Evolutionary conservation across 2,329 filamentous ascomycete genomes (phyloP).

Genomic region (Colletotrichum theobromicola): DNA sequence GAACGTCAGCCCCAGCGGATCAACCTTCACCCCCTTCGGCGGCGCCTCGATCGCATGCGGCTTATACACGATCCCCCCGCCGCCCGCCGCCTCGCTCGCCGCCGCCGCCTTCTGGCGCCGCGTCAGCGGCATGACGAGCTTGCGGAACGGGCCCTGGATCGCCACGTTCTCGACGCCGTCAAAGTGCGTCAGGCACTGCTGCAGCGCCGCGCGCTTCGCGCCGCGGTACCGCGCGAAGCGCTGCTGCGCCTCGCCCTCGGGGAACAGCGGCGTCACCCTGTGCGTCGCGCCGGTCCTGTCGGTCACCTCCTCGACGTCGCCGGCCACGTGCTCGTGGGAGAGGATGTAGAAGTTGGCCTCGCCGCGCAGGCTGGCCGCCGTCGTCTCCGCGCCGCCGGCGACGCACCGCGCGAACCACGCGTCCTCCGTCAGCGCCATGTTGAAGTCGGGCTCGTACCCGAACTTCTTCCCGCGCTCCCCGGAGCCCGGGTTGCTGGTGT

Average conservation of each 20-base stretch:
- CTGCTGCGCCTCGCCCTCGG: slow-evolving; percentile 25
- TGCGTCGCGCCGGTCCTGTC: background rate
- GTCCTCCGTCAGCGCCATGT: slow-evolving; percentile 40
- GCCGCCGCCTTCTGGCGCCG: slow-evolving; percentile 24
- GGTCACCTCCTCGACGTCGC: slow-evolving; percentile 19
- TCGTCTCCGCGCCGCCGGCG: slow-evolving; percentile 22
- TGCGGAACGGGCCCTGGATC: slow-evolving; percentile 40
- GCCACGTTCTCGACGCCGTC: slow-evolving; percentile 40
- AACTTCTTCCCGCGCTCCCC: background rate
- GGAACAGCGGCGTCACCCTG: background rate
- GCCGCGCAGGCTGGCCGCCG: background rate
- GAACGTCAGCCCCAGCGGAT: slow-evolving; percentile 35
- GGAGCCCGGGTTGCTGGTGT: background rate
- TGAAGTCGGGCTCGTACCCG: slow-evolving; percentile 23
- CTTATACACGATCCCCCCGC: slow-evolving; percentile 11
- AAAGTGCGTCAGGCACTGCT: slow-evolving; percentile 45
- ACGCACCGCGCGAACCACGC: slow-evolving; percentile 38
- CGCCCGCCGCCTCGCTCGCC: background rate
- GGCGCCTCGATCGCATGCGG: slow-evolving; percentile 10
- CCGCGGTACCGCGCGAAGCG: slow-evolving; percentile 43
- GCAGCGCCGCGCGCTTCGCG: slow-evolving; percentile 49
- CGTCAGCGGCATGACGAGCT: slow-evolving; percentile 39
- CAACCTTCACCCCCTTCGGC: slow-evolving; percentile 21
- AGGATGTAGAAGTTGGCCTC: slow-evolving; percentile 21
- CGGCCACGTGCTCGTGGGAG: slow-evolving; percentile 3